Percentiles rank a stretch among this genome's conserved stretches.
These are phyloP conservation scores for Paramecium sexaurelia DNA, from an alignment of 73 alveolate genomes.

Conservation along the genomic window DNA sequence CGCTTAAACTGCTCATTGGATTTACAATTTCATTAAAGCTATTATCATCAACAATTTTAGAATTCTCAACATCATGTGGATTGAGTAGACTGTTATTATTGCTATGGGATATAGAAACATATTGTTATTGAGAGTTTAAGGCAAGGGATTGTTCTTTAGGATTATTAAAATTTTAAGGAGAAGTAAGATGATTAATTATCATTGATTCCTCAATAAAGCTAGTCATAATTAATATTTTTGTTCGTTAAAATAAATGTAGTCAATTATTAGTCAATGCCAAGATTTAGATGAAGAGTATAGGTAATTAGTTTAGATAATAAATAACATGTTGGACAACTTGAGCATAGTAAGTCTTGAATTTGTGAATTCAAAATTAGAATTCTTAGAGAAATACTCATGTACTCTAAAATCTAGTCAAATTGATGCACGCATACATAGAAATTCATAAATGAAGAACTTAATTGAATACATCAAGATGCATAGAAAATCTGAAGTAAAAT, in stretches of 20 bases:
- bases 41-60: neutral
- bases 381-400: slow-evolving; percentile 8
- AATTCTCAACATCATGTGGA: neutral
- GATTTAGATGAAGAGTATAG: neutral
- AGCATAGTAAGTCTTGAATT: slow-evolving; percentile 42
- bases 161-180: neutral
- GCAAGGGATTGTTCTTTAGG: neutral
- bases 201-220: neutral
- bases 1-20: neutral
- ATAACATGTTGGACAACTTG: neutral
- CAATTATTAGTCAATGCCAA: slow-evolving; percentile 11
- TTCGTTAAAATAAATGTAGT: slow-evolving; percentile 46
- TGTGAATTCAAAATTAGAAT: slow-evolving; percentile 28
- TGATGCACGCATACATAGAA: slow-evolving; percentile 52
- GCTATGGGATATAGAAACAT: neutral
- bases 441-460: slow-evolving; percentile 28
- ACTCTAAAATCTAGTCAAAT: neutral
- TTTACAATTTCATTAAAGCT: neutral
- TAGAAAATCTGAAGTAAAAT: neutral
- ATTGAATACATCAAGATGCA: slow-evolving; percentile 47
- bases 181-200: neutral
- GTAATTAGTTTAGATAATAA: neutral
- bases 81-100: neutral
- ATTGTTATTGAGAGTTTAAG: neutral
- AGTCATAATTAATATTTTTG: slow-evolving; percentile 11